Evolutionary conservation across 148 eudicot genomes (phyloP), one percentile per base, ranked within the genome.

Genomic region (Heliosperma pusillum): DNA sequence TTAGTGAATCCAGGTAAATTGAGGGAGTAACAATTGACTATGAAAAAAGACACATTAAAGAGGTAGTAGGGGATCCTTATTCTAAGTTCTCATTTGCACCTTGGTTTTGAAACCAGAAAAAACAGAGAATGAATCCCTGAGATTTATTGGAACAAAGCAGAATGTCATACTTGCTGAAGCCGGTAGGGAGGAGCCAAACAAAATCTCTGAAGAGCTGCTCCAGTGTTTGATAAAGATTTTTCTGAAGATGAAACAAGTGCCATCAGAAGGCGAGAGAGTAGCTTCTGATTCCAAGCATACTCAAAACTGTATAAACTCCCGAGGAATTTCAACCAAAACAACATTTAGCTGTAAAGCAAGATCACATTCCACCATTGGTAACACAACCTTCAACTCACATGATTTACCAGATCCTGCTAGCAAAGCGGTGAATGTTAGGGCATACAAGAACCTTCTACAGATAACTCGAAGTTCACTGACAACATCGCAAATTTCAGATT

Each of bases 171-270:
- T 79, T 66, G 75, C 66, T 10, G 83, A 88, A 78, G 85, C 67
- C 10, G 73, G 76, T 22, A 67, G 36, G 16, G 83, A 80, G 67
- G 84, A 84, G 42, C 92, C 97, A 75, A 94, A 90, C 75, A 82
- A 76, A 82, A 83, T 91, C 58, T 94, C 98, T 1, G 96, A 88
- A 81, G 92, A 94, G 61, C 86, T 94, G 61, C 79, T 94, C 40
- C 82, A 82, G 76, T 90, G 89, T 85, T 80, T 94, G n/a, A 85
- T 87, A 79, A 84, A 83, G 76, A 82, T 89, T 82, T 88, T 86
- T 79, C 75, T 90, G 64, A 86, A 90, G 65, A 75, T 94, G 78
- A 86, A 89, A 72, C 81, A 81, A 69, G 66, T 73, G 42, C 59
- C 88, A 64, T 33, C 68, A 7, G 86, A 77, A 72, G 79, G 70